A percentile compares a stretch with the other conserved stretches of the same genome.
Conservation (phyloP, 495 filamentous ascomycete species). For the Xylaria flabelliformis region DNA sequence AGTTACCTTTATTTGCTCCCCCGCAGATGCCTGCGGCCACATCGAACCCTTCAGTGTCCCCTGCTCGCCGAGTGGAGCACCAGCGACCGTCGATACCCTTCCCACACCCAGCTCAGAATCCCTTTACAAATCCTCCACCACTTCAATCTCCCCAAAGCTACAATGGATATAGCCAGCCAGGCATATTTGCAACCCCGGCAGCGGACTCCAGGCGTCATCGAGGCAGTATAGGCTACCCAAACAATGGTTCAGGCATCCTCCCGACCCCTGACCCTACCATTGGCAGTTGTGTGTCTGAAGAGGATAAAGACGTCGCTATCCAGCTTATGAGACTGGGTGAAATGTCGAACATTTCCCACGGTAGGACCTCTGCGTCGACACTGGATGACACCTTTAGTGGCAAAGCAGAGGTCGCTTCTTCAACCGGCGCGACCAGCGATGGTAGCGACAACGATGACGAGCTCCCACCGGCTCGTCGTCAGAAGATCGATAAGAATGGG, state of each 20-base stretch:
- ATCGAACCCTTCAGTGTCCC: conserved; percentile 91
- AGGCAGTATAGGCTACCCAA: conserved; percentile 61
- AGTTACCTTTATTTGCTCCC: conserved; percentile 92
- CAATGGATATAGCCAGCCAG: conserved; percentile 53
- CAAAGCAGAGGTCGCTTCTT: conserved; percentile 83
- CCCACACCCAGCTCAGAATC: conserved; percentile 71
- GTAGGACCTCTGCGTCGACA: conserved; percentile 91
- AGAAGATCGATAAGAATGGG: conserved; percentile 62
- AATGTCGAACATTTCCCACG: conserved; percentile 85
- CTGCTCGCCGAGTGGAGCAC: conserved; percentile 74
- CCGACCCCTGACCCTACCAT: conserved; percentile 95
- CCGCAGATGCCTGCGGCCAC: conserved; percentile 88
- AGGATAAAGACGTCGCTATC: conserved; percentile 96
- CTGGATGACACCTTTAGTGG: conserved; percentile 91
- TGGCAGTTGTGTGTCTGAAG: conserved; percentile 93
- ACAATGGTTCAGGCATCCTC: conserved; percentile 60
- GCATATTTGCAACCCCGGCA: conserved; percentile 62
- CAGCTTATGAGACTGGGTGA: conserved; percentile 96
- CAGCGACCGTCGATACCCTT: conserved; percentile 69
- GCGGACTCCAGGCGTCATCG: conserved; percentile 71
- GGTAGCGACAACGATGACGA: conserved; percentile 81
- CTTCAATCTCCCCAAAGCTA: conserved; percentile 82
- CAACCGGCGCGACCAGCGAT: conserved; percentile 79
- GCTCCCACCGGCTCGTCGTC: conserved; percentile 65
- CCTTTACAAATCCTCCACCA: conserved; percentile 72